Percentiles rank a stretch among this genome's conserved stretches.
These are phyloP conservation scores for Mallotus nudiflorus DNA, from an alignment of 345 rosid species.

Conservation along the genomic window DNA sequence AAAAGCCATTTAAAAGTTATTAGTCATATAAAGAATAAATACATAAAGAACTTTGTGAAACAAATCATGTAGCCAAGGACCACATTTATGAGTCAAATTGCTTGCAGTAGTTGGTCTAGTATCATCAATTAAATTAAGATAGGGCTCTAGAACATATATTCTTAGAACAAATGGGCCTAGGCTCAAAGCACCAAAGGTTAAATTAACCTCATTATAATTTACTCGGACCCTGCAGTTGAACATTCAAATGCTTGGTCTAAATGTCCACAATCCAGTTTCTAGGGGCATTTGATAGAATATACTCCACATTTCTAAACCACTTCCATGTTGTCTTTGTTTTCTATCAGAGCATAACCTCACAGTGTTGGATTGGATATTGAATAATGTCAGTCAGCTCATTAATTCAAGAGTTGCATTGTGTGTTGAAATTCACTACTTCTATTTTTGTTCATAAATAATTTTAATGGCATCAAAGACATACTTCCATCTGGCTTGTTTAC, in stretches of 20 bases:
- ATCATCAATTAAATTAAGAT: not conserved
- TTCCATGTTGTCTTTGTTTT: not conserved
- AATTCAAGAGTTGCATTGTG: not conserved
- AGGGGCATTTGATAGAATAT: not conserved
- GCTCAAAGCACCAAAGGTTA: not conserved
- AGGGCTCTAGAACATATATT: not conserved
- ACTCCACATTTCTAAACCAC: not conserved
- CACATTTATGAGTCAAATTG: not conserved
- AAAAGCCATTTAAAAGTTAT: not conserved
- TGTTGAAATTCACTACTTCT: not conserved
- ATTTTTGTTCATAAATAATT: not conserved
- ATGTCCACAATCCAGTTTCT: not conserved
- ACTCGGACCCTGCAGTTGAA: not conserved
- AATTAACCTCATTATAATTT: not conserved
- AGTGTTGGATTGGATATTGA: conserved; percentile 2
- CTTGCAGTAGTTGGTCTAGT: not conserved
- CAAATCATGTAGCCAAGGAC: not conserved
- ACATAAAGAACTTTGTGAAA: not conserved
- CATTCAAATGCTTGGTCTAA: not conserved
- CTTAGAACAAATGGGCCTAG: not conserved
- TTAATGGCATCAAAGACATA: conserved; percentile 33
- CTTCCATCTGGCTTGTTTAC: conserved; percentile 94
- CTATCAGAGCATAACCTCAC: not conserved
- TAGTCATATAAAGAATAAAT: not conserved
- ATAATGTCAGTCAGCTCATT: not conserved